A percentile compares a stretch with the other conserved stretches of the same genome.
phyloP scores from a whole-genome alignment of 352 stramenopile genomes.

The Pelagophyceae sp. region DNA sequence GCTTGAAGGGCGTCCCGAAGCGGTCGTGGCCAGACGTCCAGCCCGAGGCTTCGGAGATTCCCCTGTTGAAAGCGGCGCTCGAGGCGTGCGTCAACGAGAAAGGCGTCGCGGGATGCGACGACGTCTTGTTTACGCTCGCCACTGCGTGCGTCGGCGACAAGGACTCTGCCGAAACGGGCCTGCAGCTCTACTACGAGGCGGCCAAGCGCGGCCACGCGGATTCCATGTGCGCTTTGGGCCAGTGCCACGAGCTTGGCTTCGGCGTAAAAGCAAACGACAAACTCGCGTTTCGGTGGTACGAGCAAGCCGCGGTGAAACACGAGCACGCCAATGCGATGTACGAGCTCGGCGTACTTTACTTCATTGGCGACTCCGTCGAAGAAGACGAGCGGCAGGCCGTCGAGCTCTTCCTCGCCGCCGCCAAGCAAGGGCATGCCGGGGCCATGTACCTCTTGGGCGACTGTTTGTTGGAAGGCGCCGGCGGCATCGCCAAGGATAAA shows the following conservation, averaged over 20 bases:
- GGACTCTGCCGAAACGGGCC: no score
- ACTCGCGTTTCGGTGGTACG: no score
- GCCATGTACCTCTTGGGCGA: conserved; percentile 45
- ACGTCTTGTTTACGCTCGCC: no score
- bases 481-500: no score
- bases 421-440: conserved; percentile 34
- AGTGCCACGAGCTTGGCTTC: no score
- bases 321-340: not conserved
- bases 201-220: no score
- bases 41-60: not conserved
- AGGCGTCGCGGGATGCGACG: no score
- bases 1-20: conserved; percentile 8
- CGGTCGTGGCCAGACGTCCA: not conserved
- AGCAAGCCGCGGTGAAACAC: no score
- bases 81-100: not conserved
- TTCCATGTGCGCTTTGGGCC: no score
- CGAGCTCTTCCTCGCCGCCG: conserved; percentile 31
- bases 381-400: conserved; percentile 38
- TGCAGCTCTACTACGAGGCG: no score
- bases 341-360: not conserved
- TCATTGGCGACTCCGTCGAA: conserved; percentile 29
- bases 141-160: no score
- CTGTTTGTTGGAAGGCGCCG: conserved; percentile 36
- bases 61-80: not conserved
- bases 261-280: no score